A percentile compares a stretch with the other conserved stretches of the same genome.
phyloP scores from a whole-genome alignment of 305 asterid species.

The Ajuga reptans region DNA sequence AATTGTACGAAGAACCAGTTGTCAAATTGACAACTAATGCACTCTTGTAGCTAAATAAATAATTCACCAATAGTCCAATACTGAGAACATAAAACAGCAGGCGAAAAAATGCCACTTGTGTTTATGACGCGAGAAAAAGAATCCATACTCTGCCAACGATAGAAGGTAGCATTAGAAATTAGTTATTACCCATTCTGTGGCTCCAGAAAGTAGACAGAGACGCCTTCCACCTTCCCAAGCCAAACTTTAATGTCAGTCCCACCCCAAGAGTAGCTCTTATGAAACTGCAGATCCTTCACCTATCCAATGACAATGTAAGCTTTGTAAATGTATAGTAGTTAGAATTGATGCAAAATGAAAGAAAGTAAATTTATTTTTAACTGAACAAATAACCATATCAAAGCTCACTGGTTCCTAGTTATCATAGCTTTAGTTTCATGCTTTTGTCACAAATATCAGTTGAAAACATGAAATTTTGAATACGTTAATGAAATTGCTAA shows the following conservation, averaged over 20 bases:
- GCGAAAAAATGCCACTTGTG: neutral
- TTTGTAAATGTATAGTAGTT: conserved; percentile 1
- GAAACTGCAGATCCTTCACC: conserved; percentile 78
- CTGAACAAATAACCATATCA: conserved; percentile 6
- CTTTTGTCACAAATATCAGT: conserved; percentile 2
- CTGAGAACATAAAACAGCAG: conserved; percentile 2
- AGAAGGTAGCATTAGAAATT: conserved; percentile 25
- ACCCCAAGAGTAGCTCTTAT: conserved; percentile 77
- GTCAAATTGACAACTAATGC: conserved; percentile 5
- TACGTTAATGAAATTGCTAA: neutral
- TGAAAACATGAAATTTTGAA: neutral
- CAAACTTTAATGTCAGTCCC: conserved; percentile 93
- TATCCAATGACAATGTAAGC: conserved; percentile 28
- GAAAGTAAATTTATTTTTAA: conserved; percentile 4
- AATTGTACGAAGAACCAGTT: conserved; percentile 8
- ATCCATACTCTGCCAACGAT: conserved; percentile 2
- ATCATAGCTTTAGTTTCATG: neutral
- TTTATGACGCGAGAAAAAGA: conserved; percentile 4
- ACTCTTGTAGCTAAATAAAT: neutral
- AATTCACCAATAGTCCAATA: neutral
- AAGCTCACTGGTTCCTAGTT: conserved; percentile 5
- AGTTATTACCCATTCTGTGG: conserved; percentile 89
- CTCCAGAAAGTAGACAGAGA: conserved; percentile 88
- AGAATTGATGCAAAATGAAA: neutral
- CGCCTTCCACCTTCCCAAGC: conserved; percentile 93